A percentile compares a stretch with the other conserved stretches of the same genome.
Evolutionary conservation across 331 rosid species (phyloP).

Genomic region (Stylosanthes scabra): DNA sequence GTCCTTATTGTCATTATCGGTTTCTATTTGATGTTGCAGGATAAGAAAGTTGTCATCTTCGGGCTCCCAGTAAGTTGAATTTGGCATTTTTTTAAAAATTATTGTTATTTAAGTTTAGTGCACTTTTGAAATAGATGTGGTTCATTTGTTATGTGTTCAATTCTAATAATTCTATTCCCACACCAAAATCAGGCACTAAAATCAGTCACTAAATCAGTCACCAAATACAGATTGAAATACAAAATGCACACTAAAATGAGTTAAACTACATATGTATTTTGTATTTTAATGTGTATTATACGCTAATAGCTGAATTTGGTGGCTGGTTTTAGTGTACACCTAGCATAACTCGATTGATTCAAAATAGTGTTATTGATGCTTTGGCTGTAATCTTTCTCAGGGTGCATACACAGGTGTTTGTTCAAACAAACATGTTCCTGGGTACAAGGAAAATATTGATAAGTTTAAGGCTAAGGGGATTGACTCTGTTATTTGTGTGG

Average conservation of each 20-base stretch:
- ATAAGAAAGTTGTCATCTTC: slow-evolving; percentile 85
- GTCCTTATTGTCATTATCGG: neutral
- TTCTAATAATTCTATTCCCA: neutral
- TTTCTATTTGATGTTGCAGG: slow-evolving; percentile 55
- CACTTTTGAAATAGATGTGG: slow-evolving; percentile 13
- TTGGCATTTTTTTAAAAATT: neutral
- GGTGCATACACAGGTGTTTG: slow-evolving; percentile 99
- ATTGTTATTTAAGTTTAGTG: neutral
- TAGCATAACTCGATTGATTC: neutral
- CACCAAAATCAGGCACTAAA: too few species aligned
- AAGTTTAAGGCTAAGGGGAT: slow-evolving; percentile 86
- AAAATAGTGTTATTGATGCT: slow-evolving; percentile 12
- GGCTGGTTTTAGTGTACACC: too few species aligned
- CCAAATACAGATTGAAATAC: too few species aligned
- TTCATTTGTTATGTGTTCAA: neutral
- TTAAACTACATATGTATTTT: too few species aligned
- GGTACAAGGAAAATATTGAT: slow-evolving; percentile 76
- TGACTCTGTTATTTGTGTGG: slow-evolving; percentile 87
- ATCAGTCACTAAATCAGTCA: too few species aligned
- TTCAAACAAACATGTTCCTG: slow-evolving; percentile 87
- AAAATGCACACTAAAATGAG: too few species aligned
- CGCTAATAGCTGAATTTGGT: too few species aligned
- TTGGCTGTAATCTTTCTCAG: slow-evolving; percentile 47
- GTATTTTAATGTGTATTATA: too few species aligned
- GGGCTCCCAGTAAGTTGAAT: slow-evolving; percentile 90